A percentile compares a stretch with the other conserved stretches of the same genome.
Conservation (phyloP, 345 rosid genomes). For the Conringia planisiliqua region DNA sequence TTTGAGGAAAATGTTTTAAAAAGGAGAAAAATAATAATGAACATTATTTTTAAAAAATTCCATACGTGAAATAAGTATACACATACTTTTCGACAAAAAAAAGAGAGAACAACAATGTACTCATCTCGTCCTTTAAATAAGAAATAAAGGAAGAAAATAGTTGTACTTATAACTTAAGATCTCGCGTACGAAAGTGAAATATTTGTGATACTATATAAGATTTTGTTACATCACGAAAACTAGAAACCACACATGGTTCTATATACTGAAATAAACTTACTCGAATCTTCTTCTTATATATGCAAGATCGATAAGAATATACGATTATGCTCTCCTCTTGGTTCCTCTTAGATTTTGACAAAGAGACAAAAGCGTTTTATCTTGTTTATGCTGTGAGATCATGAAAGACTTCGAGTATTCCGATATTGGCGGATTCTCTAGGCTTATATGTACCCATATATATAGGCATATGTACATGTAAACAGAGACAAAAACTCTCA, state of each 20-base stretch:
- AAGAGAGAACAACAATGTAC: not conserved
- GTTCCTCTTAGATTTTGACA: conserved; percentile 14
- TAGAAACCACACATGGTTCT: not conserved
- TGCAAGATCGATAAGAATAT: conserved; percentile 2
- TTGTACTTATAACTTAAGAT: not conserved
- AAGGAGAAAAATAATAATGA: not conserved
- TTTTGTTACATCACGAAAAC: not conserved
- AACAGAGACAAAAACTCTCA: conserved; percentile 31
- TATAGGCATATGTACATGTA: conserved; percentile 25
- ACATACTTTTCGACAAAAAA: not conserved
- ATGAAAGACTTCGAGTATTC: conserved; percentile 18
- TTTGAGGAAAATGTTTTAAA: not conserved
- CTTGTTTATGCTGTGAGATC: conserved; percentile 21
- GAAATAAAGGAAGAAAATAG: not conserved
- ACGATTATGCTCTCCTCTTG: not conserved
- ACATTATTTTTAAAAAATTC: not conserved
- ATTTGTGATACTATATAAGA: not conserved
- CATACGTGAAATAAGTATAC: conserved; percentile 4
- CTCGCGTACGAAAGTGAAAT: not conserved
- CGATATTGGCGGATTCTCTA: conserved; percentile 22
- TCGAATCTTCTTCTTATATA: conserved; percentile 23
- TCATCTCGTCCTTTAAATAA: not conserved
- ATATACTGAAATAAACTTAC: conserved; percentile 21
- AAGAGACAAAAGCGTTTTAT: conserved; percentile 32
- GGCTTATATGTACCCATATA: conserved; percentile 27